Conservation (phyloP, 257 asterid genomes). For the Nicotiana undulata region DNA sequence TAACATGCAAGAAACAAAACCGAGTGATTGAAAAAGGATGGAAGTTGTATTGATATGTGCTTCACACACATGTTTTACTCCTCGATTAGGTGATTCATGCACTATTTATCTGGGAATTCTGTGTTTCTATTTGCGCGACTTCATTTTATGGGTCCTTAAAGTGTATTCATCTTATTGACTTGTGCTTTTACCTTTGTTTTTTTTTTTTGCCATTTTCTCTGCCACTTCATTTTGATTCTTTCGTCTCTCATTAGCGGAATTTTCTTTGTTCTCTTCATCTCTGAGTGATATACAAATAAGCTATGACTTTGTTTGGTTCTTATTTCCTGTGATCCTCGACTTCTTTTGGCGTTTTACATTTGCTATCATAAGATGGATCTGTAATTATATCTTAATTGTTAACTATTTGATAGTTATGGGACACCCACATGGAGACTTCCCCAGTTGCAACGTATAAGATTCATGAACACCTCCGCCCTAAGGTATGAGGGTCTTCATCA, state of each 20-base stretch:
- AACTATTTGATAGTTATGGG: constrained; percentile 73
- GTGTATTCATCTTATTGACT: not conserved
- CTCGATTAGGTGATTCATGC: not conserved
- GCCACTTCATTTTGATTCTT: not conserved
- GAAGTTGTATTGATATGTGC: not conserved
- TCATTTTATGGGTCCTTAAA: not conserved
- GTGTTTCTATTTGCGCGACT: not conserved
- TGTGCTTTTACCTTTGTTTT: not conserved
- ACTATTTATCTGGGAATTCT: not conserved
- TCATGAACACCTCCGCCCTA: constrained; percentile 91
- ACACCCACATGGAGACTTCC: constrained; percentile 92
- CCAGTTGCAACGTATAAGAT: constrained; percentile 94
- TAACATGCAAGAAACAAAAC: not conserved
- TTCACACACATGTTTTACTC: not conserved
- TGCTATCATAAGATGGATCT: not conserved
- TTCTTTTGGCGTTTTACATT: not conserved
- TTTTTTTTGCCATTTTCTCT: not conserved
- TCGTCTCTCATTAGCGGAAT: not conserved
- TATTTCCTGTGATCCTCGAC: not conserved
- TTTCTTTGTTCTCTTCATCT: not conserved
- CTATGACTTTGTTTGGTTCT: not conserved
- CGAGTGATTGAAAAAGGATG: not conserved
- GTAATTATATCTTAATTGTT: not conserved
- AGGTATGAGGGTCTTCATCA: constrained; percentile 36
- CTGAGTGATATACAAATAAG: not conserved